phyloP scores from a whole-genome alignment of 441 rosid species.

The Pelargonium myrrhifolium region DNA sequence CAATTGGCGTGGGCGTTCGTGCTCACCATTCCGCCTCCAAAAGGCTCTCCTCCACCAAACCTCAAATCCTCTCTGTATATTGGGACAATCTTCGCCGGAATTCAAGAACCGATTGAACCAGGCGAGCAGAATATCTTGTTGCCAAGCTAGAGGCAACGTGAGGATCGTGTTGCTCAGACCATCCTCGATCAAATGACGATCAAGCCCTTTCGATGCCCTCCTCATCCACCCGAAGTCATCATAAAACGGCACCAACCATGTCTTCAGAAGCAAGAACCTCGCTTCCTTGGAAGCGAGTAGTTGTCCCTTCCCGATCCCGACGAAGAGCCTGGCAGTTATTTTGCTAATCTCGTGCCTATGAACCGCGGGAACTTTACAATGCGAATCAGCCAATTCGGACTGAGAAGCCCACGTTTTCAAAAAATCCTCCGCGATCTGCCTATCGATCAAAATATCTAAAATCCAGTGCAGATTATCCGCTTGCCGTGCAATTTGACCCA shows the following conservation, averaged over 20 bases:
- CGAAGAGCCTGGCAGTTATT: slow-evolving; percentile 79
- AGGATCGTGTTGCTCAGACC: slow-evolving; percentile 87
- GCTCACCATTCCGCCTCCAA: slow-evolving; percentile 61
- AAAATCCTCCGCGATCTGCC: slow-evolving; percentile 90
- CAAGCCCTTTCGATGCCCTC: slow-evolving; percentile 82
- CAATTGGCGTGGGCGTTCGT: slow-evolving; percentile 42
- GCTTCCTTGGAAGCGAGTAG: slow-evolving; percentile 71
- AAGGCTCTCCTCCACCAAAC: slow-evolving; percentile 98
- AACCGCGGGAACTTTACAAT: slow-evolving; percentile 66
- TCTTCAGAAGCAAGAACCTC: slow-evolving; percentile 57
- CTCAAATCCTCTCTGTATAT: slow-evolving; percentile 88
- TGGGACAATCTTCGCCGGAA: slow-evolving; percentile 89
- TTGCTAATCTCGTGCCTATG: slow-evolving; percentile 81
- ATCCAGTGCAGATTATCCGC: slow-evolving; percentile 92
- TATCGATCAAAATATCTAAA: slow-evolving; percentile 78
- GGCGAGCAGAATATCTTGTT: slow-evolving; percentile 74
- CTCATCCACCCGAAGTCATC: slow-evolving; percentile 96
- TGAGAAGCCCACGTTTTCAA: slow-evolving; percentile 78
- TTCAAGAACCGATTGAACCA: slow-evolving; percentile 90
- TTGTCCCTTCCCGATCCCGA: slow-evolving; percentile 88
- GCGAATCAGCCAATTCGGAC: slow-evolving; percentile 62
- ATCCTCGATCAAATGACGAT: slow-evolving; percentile 75
- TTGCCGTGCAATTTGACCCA: slow-evolving; percentile 75
- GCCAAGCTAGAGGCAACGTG: slow-evolving; percentile 83
- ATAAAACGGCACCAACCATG: slow-evolving; percentile 92